Evolutionary conservation across 768 basidiomycete genomes (phyloP), one percentile per base, ranked within the genome.

Genomic region (Galerina marginata): DNA sequence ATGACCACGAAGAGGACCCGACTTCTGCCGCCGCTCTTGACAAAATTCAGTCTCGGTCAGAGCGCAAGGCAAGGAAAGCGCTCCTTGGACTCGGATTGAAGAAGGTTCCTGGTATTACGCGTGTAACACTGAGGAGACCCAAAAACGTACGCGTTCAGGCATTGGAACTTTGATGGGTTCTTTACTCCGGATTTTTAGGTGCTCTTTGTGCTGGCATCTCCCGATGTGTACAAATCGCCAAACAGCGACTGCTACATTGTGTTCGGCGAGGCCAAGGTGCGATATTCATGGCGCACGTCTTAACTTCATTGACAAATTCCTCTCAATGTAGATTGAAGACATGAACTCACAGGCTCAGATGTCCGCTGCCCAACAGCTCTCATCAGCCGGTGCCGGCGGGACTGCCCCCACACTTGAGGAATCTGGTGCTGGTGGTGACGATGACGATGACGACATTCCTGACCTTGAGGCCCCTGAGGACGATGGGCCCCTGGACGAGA

Each of bases 221-320:
- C 97, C 39, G 97, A 99, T 65, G 97, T 99, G 55, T 99, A 92
- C 89, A 98, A 98, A 83, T 95, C 93, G 51, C 89, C 91, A 44
- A 95, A 94, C 79, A 95, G 93, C 72, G 97, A 99, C 79, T 94
- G 92, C 78, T 98, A 99, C 84, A 94, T 99, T 73, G 95, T 99
- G 64, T 99, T 99, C 69, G 97, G 97, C 65, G 97, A 99, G 83
- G 96, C 93, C 56, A 95, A 95, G 87, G 90, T 90, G 61, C 69
- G 61, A 62, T 33, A 14, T 54, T 42, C 40, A 2, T 39, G n/a
- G 33, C 45, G 29, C 54, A 20, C 25, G 4, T 14, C 23, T 39
- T 48, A 39, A 37, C 29, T 33, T 33, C 16, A 33, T 6, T 56
- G 4, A 37, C 45, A 25, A 10, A 37, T 49, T 51, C 37, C 14